Percentiles rank a stretch among this genome's conserved stretches.
These are phyloP conservation scores for Talaromyces sp. DNA, from an alignment of 2,329 filamentous ascomycete genomes.

Conservation along the genomic window DNA sequence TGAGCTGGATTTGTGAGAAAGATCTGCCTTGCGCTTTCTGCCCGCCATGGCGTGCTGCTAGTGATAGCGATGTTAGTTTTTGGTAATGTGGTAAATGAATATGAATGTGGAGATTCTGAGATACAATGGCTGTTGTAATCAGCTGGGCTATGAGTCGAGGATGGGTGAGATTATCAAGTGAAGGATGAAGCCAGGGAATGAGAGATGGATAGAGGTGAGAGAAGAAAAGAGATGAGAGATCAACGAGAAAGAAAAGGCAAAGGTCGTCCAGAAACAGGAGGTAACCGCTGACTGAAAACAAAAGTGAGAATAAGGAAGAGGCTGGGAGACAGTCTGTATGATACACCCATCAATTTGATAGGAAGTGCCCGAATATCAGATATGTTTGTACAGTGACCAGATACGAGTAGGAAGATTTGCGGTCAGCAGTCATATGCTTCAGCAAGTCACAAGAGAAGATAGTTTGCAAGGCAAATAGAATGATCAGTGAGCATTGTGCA, in stretches of 20 bases:
- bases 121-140: not conserved
- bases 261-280: not conserved
- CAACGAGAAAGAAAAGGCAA: not conserved
- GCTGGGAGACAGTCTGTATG: not conserved
- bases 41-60: constrained; percentile 36
- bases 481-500: not conserved
- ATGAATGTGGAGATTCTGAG: not conserved
- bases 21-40: constrained; percentile 34
- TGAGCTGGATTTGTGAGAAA: constrained; percentile 20
- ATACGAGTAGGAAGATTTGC: not conserved
- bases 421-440: not conserved
- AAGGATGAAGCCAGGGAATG: constrained; percentile 3
- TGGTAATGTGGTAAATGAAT: not conserved
- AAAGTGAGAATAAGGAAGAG: not conserved
- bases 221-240: not conserved
- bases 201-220: constrained; percentile 11
- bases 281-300: not conserved
- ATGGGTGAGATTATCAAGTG: constrained; percentile 2
- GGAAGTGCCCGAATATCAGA: not conserved
- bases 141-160: not conserved
- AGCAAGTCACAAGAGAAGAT: too few species aligned
- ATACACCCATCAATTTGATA: not conserved
- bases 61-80: constrained; percentile 1
- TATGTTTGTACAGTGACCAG: not conserved
- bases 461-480: not conserved